Evolutionary conservation across 441 rosid species (phyloP), one percentile per base, ranked within the genome.

Genomic region (Gossypium trilobum): DNA sequence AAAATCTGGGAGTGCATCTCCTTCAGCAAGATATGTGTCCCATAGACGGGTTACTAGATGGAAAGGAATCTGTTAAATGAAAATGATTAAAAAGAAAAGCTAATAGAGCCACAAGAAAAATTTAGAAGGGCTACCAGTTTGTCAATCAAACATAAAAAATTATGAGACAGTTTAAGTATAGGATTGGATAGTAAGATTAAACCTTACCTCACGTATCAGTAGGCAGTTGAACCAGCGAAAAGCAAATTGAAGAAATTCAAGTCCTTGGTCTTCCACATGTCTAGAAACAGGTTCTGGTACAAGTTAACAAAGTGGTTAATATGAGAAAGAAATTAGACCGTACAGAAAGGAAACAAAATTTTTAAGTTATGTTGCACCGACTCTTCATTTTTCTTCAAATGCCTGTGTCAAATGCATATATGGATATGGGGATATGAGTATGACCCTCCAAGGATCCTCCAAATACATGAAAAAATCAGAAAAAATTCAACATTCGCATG

Each of bases 11-110:
- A 95, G 82, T 20, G 97, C 97, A 78, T 95, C 98, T 76, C 99
- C 98, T 84, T 92, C 97, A 46, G 98, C 98, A 36, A 95, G 99
- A 79, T 95, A 95, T 4, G 99, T 95, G 86, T 95, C 99, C 99
- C 99, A 92, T 73, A 92, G 80, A 46, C 99, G 96, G 55, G 84
- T 87, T 61, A 92, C 93, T 42, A 95, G 92, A 81, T 82, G 80
- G 80, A 91, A 95, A 9, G 96, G 98, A 77, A 92, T 91, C 99
- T 92, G 71, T 72, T 17, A 63, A 36, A 79, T 8, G 72, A 42
- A 81, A 79, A 77, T 68, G 9, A 74, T 20, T 16, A 56, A 69
- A 19, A 39, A 39, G 16, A 56, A 62, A 63, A 58, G 60, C 5
- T 4, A 8, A 64, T 1, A 39, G 9, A 27, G 66, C 46, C 33